phyloP scores from a whole-genome alignment of 805 yeast species.

The Ogataea parapolymorpha region DNA sequence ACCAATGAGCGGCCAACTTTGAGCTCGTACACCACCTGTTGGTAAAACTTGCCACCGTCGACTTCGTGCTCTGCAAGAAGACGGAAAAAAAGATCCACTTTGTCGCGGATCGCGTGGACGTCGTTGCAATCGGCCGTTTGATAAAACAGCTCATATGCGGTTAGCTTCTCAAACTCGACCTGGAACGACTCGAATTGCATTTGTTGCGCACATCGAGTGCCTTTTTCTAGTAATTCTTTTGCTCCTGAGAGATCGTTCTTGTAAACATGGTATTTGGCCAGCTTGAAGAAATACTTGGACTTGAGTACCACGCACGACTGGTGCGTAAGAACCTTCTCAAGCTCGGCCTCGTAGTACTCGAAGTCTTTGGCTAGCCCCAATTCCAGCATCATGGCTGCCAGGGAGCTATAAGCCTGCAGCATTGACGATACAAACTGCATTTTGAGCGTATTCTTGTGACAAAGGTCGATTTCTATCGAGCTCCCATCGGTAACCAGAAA shows the following conservation, averaged over 20 bases:
- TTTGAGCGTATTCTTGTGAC: slow-evolving; percentile 27
- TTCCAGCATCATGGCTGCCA: slow-evolving; percentile 40
- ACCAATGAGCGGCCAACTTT: not conserved
- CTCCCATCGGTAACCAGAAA: slow-evolving; percentile 19
- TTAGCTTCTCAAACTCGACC: slow-evolving; percentile 4
- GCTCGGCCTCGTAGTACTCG: slow-evolving; percentile 51
- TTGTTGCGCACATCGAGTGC: not conserved
- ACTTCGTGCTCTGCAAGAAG: slow-evolving; percentile 1
- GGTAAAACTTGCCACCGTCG: slow-evolving; percentile 10
- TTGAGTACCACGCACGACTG: slow-evolving; percentile 28
- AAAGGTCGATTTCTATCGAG: slow-evolving; percentile 19
- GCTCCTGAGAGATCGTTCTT: slow-evolving; percentile 9
- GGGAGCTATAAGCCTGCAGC: slow-evolving; percentile 36
- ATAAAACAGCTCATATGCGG: slow-evolving; percentile 11
- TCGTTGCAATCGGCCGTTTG: slow-evolving; percentile 1
- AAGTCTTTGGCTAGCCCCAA: slow-evolving; percentile 60
- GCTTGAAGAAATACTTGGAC: slow-evolving; percentile 17
- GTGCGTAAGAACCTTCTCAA: slow-evolving; percentile 35
- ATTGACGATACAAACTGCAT: slow-evolving; percentile 35
- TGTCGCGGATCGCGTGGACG: not conserved
- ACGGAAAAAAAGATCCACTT: slow-evolving; percentile 1
- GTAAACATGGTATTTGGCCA: slow-evolving; percentile 25
- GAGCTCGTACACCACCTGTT: not conserved
- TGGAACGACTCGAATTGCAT: slow-evolving; percentile 9
- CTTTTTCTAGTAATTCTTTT: slow-evolving; percentile 1